Base-by-base conservation (phyloP, 2,329 filamentous ascomycete genomes). In the Nothomitra cinnamomea region DNA sequence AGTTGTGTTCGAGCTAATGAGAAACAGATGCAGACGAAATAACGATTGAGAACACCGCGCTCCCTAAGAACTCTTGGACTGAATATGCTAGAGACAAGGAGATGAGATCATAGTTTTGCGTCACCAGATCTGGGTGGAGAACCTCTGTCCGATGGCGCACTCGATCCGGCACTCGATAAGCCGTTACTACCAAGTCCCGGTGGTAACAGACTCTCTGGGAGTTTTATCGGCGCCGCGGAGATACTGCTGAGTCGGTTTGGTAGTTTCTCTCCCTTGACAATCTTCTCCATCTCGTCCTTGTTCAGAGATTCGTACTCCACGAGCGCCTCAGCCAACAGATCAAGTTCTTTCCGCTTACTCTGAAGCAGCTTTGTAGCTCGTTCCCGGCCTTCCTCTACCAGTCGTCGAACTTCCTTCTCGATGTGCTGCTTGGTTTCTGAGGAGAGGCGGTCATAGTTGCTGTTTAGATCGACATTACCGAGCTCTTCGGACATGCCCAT, bases 221-320 rank as follows among this genome's bases (percentile, higher is more conserved):
- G 67, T 62, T 85, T 82, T 65, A 89, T 80, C 1, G 78, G 79
- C 19, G 75, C 69, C 53, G 73, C 67, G 19, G 78, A 73, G 56
- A 79, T 63, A 41, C 67, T 71, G 56, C 74, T 76, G 51, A 86
- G 69, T 56, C 86, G 85, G 47, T 78, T 76, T 1, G 81, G 74
- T 38, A 98, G 72, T 63, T 85, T 83, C 69, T 95, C 87, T 36
- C 92, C 92, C 52, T 78, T 79, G 58, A 98, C 82, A 4, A 96
- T 86, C 71, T 85, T 87, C 66, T 89, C 81, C 58, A 96, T 94
- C 67, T 98, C 92, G 2, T 84, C 81, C 66, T 83, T 85, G 66
- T 85, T 84, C 52, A 98, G 71, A 0, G 88, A 95, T 72, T 98
- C 92, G 67, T 95, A 96, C 67, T 95, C 83, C 35, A 98, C 80